Base-by-base conservation (phyloP, 1,284 basidiomycete genomes). In the Exobasidium cylindrosporum region DNA sequence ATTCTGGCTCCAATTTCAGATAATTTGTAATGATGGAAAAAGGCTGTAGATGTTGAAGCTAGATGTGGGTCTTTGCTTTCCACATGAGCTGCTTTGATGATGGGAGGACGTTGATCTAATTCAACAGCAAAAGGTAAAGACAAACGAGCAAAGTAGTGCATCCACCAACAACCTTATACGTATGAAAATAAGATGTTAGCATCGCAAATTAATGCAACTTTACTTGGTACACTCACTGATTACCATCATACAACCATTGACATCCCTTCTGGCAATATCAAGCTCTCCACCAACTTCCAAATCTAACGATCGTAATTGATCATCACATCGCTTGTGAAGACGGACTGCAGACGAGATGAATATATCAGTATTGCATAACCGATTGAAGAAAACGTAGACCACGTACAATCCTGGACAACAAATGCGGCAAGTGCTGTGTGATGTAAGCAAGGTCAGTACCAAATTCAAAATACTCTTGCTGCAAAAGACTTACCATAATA, bases 371-470 rank as follows among this genome's bases (percentile, higher is more conserved):
- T n/a, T n/a, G n/a, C n/a, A n/a, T n/a, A n/a, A n/a, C n/a, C n/a
- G n/a, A n/a, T n/a, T n/a, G n/a, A n/a, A n/a, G n/a, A n/a, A n/a
- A n/a, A n/a, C n/a, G n/a, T n/a, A n/a, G n/a, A n/a, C n/a, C n/a
- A n/a, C n/a, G n/a, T n/a, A n/a, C n/a, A 50, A 10, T 50, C 47
- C 23, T 50, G 47, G 10, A 50, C 47, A 29, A 21, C 21, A 50
- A 50, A 50, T 10, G 28, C 28, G 13, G 47, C 47, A 29, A 50
- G 7, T 7, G 47, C 47, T 10, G 7, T 10, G 47, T 10, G 10
- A 50, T 50, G 7, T 23, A 21, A 10, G 7, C 10, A 7, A 23
- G 47, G 10, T 50, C 23, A 21, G 23, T 50, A 7, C 23, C 47
- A 10, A 10, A n/a, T n/a, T n/a, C n/a, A n/a, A n/a, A n/a, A n/a